Evolutionary conservation across 805 yeast species (phyloP), one percentile per base, ranked within the genome.

Genomic region (Barnettozyma populi): DNA sequence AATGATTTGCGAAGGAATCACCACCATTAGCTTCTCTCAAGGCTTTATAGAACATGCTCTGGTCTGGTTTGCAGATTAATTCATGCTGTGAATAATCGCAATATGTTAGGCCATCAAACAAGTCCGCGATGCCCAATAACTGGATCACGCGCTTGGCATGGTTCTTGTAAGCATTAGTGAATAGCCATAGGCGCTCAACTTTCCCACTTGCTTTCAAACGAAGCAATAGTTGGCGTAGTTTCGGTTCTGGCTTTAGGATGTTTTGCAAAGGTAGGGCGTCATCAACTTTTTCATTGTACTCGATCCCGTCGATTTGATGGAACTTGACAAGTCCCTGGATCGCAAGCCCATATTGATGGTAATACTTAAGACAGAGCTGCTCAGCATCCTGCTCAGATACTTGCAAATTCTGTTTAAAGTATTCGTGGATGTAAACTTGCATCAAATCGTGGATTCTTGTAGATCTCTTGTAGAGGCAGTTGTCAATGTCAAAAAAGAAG

Each of bases 401-500:
- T 18, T 72, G 61, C 45, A 92, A 71, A 42, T 75, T 73, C 46
- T 75, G 74, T 57, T 81, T 84, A 70, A 94, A 89, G 66, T 85
- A 92, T 41, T 83, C 70, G 54, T 87, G 92, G 56, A 94, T 92
- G 51, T 82, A 82, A 16, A 78, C 80, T 59, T 86, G 95, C 97
- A 92, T 92, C 66, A 88, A 62, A 56, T 86, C 94, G 58, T 85
- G 95, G 57, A 92, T 86, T 63, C 75, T 74, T 21, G 86, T 77
- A 1, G 89, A 80, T 48, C 90, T 71, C 45, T 78, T 75, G 67
- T 92, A 92, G 27, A 92, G 74, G 64, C 97, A 90, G 65, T 92
- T 92, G 70, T 92, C 99, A 46, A 92, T 89, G 64, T 92, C 99
- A 59, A 92, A 92, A 66, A 82, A 89, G 67, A 94, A 87, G 14